A percentile compares a stretch with the other conserved stretches of the same genome.
These are phyloP conservation scores for Drosera spatulata DNA, from an alignment of 179 eudicot species.

Conservation along the genomic window DNA sequence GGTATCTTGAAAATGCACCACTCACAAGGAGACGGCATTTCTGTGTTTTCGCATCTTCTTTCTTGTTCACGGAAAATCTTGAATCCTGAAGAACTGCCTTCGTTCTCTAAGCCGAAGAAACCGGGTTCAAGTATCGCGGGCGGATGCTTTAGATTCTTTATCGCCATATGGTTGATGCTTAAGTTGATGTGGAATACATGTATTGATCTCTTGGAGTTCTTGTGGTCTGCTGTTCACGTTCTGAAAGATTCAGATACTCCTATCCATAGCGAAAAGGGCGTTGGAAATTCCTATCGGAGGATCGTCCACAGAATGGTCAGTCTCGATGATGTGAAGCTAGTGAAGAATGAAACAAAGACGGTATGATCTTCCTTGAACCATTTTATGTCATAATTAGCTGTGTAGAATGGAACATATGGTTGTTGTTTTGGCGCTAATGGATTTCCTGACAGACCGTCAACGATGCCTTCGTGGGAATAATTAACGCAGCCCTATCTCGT, in stretches of 20 bases:
- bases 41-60: slow-evolving; percentile 53
- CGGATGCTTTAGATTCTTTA: slow-evolving; percentile 1
- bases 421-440: background rate
- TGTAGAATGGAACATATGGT: background rate
- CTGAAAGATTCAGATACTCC: slow-evolving; percentile 44
- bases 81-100: slow-evolving; percentile 32
- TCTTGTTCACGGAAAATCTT: slow-evolving; percentile 43
- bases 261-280: slow-evolving; percentile 28
- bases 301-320: slow-evolving; percentile 33
- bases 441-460: slow-evolving; percentile 43
- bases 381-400: too few relatives aligned
- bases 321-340: slow-evolving; percentile 35
- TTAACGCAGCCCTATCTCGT: slow-evolving; percentile 56
- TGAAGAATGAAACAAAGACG: too few relatives aligned
- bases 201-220: slow-evolving; percentile 15
- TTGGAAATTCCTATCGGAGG: slow-evolving; percentile 21
- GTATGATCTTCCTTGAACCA: slow-evolving; percentile 11
- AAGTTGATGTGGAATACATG: slow-evolving; percentile 39
- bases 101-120: slow-evolving; percentile 13
- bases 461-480: slow-evolving; percentile 62
- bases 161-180: slow-evolving; percentile 10
- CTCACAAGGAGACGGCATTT: slow-evolving; percentile 67
- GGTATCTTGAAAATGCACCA: slow-evolving; percentile 55
- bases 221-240: slow-evolving; percentile 28
- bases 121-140: background rate